A percentile compares a stretch with the other conserved stretches of the same genome.
These are phyloP conservation scores for Rhinocladiella similis DNA, from an alignment of 2,329 filamentous ascomycete genomes.

Conservation along the genomic window DNA sequence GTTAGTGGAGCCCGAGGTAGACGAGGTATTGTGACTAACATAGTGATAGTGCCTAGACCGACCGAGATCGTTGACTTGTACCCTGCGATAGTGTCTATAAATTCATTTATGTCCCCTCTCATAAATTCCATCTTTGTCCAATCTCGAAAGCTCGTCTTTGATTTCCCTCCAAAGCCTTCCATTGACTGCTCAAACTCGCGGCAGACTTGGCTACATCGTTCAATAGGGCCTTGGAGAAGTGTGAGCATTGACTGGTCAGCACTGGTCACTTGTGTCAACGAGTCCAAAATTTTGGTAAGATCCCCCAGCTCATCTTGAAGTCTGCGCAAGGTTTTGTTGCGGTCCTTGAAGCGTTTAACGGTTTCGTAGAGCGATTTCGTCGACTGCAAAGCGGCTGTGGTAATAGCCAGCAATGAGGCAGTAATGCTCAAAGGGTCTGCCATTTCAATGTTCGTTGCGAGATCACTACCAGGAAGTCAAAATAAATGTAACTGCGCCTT, in stretches of 20 bases:
- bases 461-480: too few species aligned
- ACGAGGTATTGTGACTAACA: conserved; percentile 31
- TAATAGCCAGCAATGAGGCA: conserved; percentile 35
- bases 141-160: conserved; percentile 38
- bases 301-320: conserved; percentile 38
- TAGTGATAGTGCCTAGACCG: conserved; percentile 38
- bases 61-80: conserved; percentile 45
- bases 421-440: conserved; percentile 39
- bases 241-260: conserved; percentile 31
- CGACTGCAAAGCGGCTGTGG: conserved; percentile 38
- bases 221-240: conserved; percentile 39
- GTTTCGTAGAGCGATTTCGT: conserved; percentile 36
- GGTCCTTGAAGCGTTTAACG: conserved; percentile 37
- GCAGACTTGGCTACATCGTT: conserved; percentile 39
- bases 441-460: conserved; percentile 22
- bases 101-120: conserved; percentile 42
- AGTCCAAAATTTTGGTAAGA: conserved; percentile 17
- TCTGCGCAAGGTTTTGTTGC: conserved; percentile 37
- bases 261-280: conserved; percentile 30
- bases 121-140: conserved; percentile 46
- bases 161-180: conserved; percentile 37
- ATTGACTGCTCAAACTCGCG: conserved; percentile 21
- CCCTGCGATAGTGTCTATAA: conserved; percentile 40
- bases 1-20: too few species aligned
- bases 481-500: too few species aligned